Conservation (phyloP, 805 yeast species). For the Kurtzmaniella cleridarum region DNA sequence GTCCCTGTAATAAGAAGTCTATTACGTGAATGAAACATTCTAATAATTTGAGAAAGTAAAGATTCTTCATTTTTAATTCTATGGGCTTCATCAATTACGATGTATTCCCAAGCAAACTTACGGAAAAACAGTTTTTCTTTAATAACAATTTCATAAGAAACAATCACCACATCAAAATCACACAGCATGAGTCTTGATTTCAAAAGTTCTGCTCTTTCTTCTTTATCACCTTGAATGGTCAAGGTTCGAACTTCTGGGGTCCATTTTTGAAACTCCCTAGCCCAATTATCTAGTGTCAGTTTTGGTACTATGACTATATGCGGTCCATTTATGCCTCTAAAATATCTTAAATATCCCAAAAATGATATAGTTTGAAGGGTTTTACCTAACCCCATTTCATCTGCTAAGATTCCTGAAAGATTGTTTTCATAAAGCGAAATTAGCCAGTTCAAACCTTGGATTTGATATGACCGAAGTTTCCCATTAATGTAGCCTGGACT, state of each 20-base stretch:
- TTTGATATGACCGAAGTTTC: slow-evolving; percentile 62
- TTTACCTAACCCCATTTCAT: slow-evolving; percentile 84
- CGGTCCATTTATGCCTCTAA: slow-evolving; percentile 60
- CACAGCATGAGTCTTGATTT: slow-evolving; percentile 46
- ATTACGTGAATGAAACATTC: slow-evolving; percentile 66
- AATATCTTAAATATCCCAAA: slow-evolving; percentile 63
- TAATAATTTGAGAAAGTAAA: slow-evolving; percentile 63
- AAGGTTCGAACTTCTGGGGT: slow-evolving; percentile 72
- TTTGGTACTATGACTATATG: slow-evolving; percentile 74
- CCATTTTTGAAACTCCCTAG: slow-evolving; percentile 71
- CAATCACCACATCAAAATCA: slow-evolving; percentile 66
- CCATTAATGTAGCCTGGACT: slow-evolving; percentile 54
- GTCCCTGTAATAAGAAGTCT: slow-evolving; percentile 77
- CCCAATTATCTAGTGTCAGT: slow-evolving; percentile 78
- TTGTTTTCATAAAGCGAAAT: slow-evolving; percentile 62
- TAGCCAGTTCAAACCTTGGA: slow-evolving; percentile 79
- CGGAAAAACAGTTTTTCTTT: slow-evolving; percentile 62
- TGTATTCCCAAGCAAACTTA: slow-evolving; percentile 72
- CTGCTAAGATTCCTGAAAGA: slow-evolving; percentile 73
- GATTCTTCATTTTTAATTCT: slow-evolving; percentile 76
- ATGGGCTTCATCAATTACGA: slow-evolving; percentile 79
- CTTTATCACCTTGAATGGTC: slow-evolving; percentile 71
- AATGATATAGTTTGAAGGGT: slow-evolving; percentile 76
- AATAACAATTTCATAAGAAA: slow-evolving; percentile 74
- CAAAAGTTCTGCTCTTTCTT: slow-evolving; percentile 53